Evolutionary conservation across 2,329 filamentous ascomycete genomes (phyloP), one percentile per base, ranked within the genome.

Genomic region (Talaromyces funiculosus): DNA sequence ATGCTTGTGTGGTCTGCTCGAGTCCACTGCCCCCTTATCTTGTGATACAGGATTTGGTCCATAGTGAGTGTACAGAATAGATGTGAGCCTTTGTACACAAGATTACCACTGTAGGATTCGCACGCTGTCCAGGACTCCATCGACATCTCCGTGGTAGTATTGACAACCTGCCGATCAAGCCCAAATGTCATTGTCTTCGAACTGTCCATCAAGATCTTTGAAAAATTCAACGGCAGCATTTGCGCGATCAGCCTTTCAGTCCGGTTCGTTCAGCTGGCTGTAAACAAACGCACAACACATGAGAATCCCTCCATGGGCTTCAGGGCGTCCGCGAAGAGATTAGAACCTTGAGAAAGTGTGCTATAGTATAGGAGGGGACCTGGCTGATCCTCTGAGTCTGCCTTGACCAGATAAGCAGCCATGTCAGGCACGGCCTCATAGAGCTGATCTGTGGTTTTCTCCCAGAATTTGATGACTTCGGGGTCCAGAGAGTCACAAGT

Each of bases 251-350:
- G 81, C 81, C 55, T 81, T 84, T 86, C 86, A 89, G 69, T 86
- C 78, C 0, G 77, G 75, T 67, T 85, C 77, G 63, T 83, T 80
- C 62, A 86, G 71, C 5, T 77, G 72, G 66, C 51, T 80, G 68
- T 90, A 90, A 0, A 90, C 86, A 65, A 90, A 90, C 0, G 87
- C 87, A 1, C 88, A 82, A 75, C 87, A 90, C 82, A 90, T 84
- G 57, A 89, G 78, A 37, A 87, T 76, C 14, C 86, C 40, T n/a
- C 82, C 83, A 62, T 88, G 74, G 81, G 82, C 61, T 84, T 69
- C 3, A 86, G 67, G 0, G 83, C 80, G 37, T 75, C 77, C 1
- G 87, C 87, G 64, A 90, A 90, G 60, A 90, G 73, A 65, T 89
- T 89, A 2, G 86, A 87, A 1, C 85, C 86, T 29, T 89, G 78